Evolutionary conservation across 139 green algal species (phyloP).

Genomic region (Coelastrella sp.): DNA sequence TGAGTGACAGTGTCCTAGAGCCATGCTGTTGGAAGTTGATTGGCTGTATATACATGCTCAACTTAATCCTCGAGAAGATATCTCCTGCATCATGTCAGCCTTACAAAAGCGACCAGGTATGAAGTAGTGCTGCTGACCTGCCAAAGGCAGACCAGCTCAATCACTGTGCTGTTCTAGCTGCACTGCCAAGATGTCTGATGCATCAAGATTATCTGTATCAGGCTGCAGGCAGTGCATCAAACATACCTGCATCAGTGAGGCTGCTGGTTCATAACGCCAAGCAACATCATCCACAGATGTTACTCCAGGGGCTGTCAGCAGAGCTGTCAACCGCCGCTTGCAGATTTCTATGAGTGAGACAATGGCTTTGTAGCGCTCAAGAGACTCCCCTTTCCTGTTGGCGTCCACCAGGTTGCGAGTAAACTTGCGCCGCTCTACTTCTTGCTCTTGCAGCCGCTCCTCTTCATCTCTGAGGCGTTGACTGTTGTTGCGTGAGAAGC

Average conservation of each 20-base stretch:
- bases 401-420: slow-evolving; percentile 20
- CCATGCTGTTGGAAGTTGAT: too few species aligned
- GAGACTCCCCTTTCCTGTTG: slow-evolving; percentile 1
- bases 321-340: slow-evolving; percentile 9
- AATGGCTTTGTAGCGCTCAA: slow-evolving; percentile 50
- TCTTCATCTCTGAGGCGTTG: neutral
- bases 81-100: too few species aligned
- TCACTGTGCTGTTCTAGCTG: neutral
- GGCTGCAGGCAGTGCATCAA: too few species aligned
- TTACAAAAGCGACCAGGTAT: too few species aligned
- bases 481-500: neutral
- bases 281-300: neutral
- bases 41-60: too few species aligned
- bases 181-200: neutral
- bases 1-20: too few species aligned
- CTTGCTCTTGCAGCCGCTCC: neutral
- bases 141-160: neutral
- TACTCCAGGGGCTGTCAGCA: neutral
- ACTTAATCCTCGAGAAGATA: too few species aligned
- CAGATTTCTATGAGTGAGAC: slow-evolving; percentile 39
- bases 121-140: neutral
- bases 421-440: slow-evolving; percentile 4
- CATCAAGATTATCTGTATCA: too few species aligned
- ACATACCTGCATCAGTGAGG: neutral
- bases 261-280: neutral